phyloP scores from a whole-genome alignment of 352 stramenopile species.

The Phytophthora sp. region DNA sequence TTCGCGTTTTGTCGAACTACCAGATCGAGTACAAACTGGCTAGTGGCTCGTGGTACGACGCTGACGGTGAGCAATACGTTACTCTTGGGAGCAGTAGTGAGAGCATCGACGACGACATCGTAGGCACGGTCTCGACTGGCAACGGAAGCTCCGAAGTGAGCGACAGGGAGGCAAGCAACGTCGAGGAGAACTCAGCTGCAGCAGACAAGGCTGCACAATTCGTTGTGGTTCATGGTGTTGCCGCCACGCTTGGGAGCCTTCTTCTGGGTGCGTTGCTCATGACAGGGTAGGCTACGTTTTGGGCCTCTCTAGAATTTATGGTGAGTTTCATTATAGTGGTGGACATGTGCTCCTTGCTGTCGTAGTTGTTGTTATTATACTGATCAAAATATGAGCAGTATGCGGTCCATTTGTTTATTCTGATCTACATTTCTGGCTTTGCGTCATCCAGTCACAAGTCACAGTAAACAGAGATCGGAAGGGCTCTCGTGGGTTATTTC shows the following conservation, averaged over 20 bases:
- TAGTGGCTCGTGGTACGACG: constrained; percentile 36
- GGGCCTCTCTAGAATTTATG: constrained; percentile 20
- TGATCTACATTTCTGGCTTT: too few species aligned
- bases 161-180: constrained; percentile 29
- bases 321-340: constrained; percentile 20
- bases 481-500: too few species aligned
- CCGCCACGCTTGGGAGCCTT: neutral
- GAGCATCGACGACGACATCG: constrained; percentile 12
- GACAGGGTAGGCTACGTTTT: constrained; percentile 1
- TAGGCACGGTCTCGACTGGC: constrained; percentile 35
- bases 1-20: constrained; percentile 39
- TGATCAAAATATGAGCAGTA: constrained; percentile 10
- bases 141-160: constrained; percentile 22
- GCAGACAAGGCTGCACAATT: constrained; percentile 11
- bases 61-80: constrained; percentile 26
- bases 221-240: neutral
- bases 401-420: neutral
- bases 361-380: neutral
- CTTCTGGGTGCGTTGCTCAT: constrained; percentile 21
- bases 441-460: too few species aligned
- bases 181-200: constrained; percentile 15
- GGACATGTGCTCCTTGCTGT: neutral
- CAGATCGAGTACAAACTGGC: constrained; percentile 44
- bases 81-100: constrained; percentile 9
- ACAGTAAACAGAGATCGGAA: too few species aligned